Evolutionary conservation across 2,329 filamentous ascomycete genomes (phyloP).

Genomic region (Rutstroemia sydowiana): DNA sequence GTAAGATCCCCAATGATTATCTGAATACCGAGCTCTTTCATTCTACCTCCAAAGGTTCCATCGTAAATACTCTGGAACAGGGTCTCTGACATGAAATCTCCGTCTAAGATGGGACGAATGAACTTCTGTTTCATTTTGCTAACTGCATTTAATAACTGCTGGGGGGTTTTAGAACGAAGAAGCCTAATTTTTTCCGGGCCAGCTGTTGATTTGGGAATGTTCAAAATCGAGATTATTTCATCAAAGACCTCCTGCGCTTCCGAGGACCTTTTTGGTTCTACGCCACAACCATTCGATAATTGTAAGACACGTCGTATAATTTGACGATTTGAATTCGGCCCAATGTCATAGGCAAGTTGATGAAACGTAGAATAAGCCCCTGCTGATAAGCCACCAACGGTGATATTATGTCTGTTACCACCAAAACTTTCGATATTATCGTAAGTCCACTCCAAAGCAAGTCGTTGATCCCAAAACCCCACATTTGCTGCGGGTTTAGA

Average conservation of each 20-base stretch:
- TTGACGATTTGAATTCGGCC: conserved; percentile 7
- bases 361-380: conserved; percentile 24
- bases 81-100: conserved; percentile 12
- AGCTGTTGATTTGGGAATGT: conserved; percentile 7
- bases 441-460: conserved; percentile 51
- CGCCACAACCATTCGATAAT: conserved; percentile 38
- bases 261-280: conserved; percentile 34
- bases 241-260: conserved; percentile 17
- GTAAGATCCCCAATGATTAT: conserved; percentile 17
- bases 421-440: conserved; percentile 61
- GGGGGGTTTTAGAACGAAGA: conserved; percentile 6
- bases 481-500: conserved; percentile 21
- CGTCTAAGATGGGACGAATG: conserved; percentile 15
- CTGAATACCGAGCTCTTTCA: conserved; percentile 14
- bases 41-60: conserved; percentile 11
- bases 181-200: conserved; percentile 2
- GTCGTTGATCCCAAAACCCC: conserved; percentile 52
- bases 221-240: conserved; percentile 10
- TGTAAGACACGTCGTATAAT: conserved; percentile 14
- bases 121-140: conserved; percentile 13
- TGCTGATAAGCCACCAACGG: conserved; percentile 44
- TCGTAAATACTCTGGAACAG: conserved; percentile 12
- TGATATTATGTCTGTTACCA: conserved; percentile 38
- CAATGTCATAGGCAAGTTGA: conserved; percentile 16
- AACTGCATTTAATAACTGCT: conserved; percentile 12